Evolutionary conservation across 345 rosid species (phyloP), one percentile per base, ranked within the genome.

Genomic region (Arabidopsis suecica): DNA sequence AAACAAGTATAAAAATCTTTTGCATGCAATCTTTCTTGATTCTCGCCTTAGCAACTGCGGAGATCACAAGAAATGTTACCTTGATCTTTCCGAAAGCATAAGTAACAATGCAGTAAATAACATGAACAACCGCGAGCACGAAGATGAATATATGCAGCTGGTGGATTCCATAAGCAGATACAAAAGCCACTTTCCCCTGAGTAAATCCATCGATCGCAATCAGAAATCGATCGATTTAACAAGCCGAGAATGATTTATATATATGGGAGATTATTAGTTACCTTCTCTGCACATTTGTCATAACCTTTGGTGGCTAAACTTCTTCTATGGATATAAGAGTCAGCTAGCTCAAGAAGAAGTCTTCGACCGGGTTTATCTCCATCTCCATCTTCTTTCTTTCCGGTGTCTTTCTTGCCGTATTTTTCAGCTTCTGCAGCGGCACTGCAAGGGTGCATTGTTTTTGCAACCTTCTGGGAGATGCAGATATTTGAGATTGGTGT

Each of bases 101-200:
- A 57, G 98, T 96, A 63, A 84, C 61, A 60, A 93, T 78, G 58
- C 96, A 89, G 83, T 93, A 91, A 22, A 93, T 72, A 22, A 96
- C 85, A 70, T 96, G 99, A 70, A 82, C 89, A 69, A 96, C 80
- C 0, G 97, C 98, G 14, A 96, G 76, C 34, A 83, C 90, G 72
- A 96, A 96, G 78, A 96, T 91, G 84, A 96, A 93, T 40, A 88
- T 83, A 72, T 96, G 99, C 28, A 96, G 93, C 84, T 93, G 98
- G 50, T 96, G 95, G 60, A 96, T 83, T 5, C 97, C 99, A 47
- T 88, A 93, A 7, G 88, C 57, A 10, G 99, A 96, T 16, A 96
- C 86, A 76, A 96, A 84, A 45, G 97, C 82, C 51, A 91, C 98
- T 86, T 89, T 85, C 1, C 93, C 97, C 97, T 90, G 86, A 80